Conservation (phyloP, 2,329 filamentous ascomycete genomes). For the Beauveria medogensis region DNA sequence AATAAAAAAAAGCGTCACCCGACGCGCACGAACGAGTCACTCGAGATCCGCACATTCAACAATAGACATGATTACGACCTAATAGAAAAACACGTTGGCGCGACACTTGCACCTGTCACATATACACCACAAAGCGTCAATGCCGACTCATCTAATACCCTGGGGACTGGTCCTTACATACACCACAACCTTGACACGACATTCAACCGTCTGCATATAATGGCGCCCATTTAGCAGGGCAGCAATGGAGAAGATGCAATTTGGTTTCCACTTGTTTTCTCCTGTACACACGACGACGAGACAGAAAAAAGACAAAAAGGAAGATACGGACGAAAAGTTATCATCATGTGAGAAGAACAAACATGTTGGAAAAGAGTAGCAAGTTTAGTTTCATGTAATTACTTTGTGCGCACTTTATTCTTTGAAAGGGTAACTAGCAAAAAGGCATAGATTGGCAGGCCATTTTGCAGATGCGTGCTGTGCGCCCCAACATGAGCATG, state of each 20-base stretch:
- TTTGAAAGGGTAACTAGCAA: background rate
- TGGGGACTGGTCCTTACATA: background rate
- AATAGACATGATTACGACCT: conserved; percentile 9
- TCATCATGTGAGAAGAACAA: background rate
- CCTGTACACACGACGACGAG: background rate
- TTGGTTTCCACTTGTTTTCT: background rate
- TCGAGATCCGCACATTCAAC: conserved; percentile 4
- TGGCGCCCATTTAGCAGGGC: background rate
- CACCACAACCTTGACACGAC: conserved; percentile 2
- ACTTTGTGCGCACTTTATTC: background rate
- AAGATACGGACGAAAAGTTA: background rate
- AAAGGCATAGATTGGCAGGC: background rate
- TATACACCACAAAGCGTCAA: conserved; percentile 1
- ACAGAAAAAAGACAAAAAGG: background rate
- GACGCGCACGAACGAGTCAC: background rate
- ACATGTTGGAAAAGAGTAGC: conserved; percentile 2
- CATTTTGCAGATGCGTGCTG: background rate
- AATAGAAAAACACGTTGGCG: conserved; percentile 3
- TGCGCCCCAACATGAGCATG: background rate
- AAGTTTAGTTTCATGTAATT: background rate
- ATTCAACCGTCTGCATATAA: conserved; percentile 7
- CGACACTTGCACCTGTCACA: background rate
- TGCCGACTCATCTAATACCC: conserved; percentile 8
- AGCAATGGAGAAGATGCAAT: background rate
- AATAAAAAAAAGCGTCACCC: background rate